Conservation (phyloP, 139 green algal genomes). For the Tetraselmis striata region DNA sequence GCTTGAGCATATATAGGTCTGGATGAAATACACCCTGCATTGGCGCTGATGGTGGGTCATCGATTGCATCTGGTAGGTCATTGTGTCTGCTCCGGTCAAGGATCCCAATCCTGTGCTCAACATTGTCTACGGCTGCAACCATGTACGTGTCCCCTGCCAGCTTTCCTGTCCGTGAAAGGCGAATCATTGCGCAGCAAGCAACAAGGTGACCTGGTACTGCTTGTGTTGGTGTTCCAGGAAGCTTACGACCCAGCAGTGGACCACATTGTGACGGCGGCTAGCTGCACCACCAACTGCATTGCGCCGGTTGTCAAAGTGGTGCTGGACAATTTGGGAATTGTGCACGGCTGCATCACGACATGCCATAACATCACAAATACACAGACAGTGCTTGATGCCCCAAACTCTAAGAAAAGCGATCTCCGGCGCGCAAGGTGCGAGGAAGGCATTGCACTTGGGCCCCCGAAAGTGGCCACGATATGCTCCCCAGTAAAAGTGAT, state of each 20-base stretch:
- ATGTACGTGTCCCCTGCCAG: slow-evolving; percentile 25
- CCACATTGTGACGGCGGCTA: slow-evolving; percentile 77
- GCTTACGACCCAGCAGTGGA: slow-evolving; percentile 59
- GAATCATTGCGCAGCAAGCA: too few species aligned
- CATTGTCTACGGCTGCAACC: slow-evolving; percentile 74
- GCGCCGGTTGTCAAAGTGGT: slow-evolving; percentile 74
- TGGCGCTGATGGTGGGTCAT: background rate
- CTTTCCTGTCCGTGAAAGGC: background rate
- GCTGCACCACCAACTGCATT: slow-evolving; percentile 88
- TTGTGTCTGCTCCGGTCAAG: slow-evolving; percentile 79
- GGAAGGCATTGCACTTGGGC: background rate
- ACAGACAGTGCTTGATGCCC: slow-evolving; percentile 60
- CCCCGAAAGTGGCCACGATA: too few species aligned
- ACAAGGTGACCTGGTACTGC: too few species aligned
- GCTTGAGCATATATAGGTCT: background rate
- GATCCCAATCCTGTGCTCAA: slow-evolving; percentile 68
- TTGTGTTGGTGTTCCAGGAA: slow-evolving; percentile 26
- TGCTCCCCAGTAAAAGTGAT: too few species aligned
- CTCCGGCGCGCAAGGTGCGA: slow-evolving; percentile 57
- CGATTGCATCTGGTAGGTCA: slow-evolving; percentile 34
- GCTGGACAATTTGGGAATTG: slow-evolving; percentile 73
- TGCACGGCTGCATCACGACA: slow-evolving; percentile 80
- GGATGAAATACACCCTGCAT: background rate
- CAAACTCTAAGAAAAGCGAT: slow-evolving; percentile 79
- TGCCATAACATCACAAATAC: slow-evolving; percentile 89